Evolutionary conservation across 2,329 filamentous ascomycete genomes (phyloP).

Genomic region (Raffaelea albimanens): DNA sequence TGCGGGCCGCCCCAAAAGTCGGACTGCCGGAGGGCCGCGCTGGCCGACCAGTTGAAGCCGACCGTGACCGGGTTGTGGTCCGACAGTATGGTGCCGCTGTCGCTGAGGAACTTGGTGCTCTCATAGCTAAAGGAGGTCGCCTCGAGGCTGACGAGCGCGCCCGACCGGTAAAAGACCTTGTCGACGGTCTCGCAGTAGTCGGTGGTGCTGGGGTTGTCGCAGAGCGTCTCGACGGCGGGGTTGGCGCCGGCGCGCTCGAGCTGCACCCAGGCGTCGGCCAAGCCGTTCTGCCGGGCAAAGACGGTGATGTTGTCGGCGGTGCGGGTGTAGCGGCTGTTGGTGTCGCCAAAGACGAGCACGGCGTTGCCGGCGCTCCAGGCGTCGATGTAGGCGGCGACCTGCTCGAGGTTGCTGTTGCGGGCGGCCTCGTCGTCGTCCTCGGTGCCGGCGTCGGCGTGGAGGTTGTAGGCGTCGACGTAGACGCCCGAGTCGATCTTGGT

Average conservation of each 20-base stretch:
- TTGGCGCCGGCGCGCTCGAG: slow-evolving; percentile 36
- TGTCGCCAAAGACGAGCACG: slow-evolving; percentile 56
- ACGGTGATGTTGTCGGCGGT: slow-evolving; percentile 39
- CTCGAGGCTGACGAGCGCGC: slow-evolving; percentile 32
- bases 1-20: slow-evolving; percentile 37
- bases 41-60: slow-evolving; percentile 36
- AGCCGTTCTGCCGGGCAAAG: slow-evolving; percentile 38
- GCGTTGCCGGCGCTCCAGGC: slow-evolving; percentile 48
- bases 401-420: slow-evolving; percentile 48
- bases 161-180: slow-evolving; percentile 53
- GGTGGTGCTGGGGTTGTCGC: slow-evolving; percentile 46
- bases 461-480: slow-evolving; percentile 55
- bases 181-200: slow-evolving; percentile 56
- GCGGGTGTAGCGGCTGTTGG: slow-evolving; percentile 55
- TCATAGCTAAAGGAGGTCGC: slow-evolving; percentile 47
- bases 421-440: slow-evolving; percentile 42
- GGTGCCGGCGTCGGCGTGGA: slow-evolving; percentile 54
- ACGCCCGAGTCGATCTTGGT: slow-evolving; percentile 39
- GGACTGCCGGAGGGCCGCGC: slow-evolving; percentile 30
- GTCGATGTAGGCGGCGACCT: slow-evolving; percentile 49
- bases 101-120: slow-evolving; percentile 44
- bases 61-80: slow-evolving; percentile 58
- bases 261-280: slow-evolving; percentile 53
- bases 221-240: slow-evolving; percentile 36
- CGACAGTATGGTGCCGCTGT: slow-evolving; percentile 45